Evolutionary conservation across 352 stramenopile species (phyloP).

Genomic region (Pythium sp.): DNA sequence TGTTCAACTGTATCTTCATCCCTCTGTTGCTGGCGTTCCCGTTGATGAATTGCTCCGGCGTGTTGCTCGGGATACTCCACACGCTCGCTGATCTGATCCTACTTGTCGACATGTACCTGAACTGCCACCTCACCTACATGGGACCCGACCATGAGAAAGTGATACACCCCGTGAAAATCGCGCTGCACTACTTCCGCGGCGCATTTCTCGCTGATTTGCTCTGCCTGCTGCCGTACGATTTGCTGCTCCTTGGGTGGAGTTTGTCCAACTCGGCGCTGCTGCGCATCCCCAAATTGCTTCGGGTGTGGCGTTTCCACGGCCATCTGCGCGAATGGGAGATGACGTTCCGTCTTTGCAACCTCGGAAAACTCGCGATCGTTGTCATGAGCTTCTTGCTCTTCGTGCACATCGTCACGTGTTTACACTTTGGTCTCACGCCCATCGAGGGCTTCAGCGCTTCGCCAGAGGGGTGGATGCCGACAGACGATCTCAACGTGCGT

Average conservation of each 20-base stretch:
- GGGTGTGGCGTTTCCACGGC: constrained; percentile 31
- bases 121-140: constrained; percentile 36
- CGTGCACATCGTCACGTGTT: constrained; percentile 31
- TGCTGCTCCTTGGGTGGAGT: constrained; percentile 18
- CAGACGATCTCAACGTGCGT: constrained; percentile 21
- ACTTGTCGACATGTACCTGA: constrained; percentile 44
- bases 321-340: constrained; percentile 38
- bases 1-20: constrained; percentile 38
- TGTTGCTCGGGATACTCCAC: constrained; percentile 21
- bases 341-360: constrained; percentile 19
- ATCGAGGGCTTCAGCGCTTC: constrained; percentile 28
- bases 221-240: constrained; percentile 38
- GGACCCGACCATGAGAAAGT: constrained; percentile 28
- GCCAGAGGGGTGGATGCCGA: constrained; percentile 27
- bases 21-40: constrained; percentile 42
- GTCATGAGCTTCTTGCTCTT: constrained; percentile 20
- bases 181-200: constrained; percentile 25
- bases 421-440: constrained; percentile 32
- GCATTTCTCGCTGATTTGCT: constrained; percentile 36
- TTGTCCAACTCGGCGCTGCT: constrained; percentile 1
- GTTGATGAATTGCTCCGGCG: constrained; percentile 21
- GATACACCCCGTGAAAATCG: constrained; percentile 21
- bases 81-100: constrained; percentile 34
- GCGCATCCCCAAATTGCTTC: not conserved
- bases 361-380: constrained; percentile 11